These are phyloP conservation scores for Gossypium armourianum DNA, from an alignment of 441 rosid species.

Conservation along the genomic window DNA sequence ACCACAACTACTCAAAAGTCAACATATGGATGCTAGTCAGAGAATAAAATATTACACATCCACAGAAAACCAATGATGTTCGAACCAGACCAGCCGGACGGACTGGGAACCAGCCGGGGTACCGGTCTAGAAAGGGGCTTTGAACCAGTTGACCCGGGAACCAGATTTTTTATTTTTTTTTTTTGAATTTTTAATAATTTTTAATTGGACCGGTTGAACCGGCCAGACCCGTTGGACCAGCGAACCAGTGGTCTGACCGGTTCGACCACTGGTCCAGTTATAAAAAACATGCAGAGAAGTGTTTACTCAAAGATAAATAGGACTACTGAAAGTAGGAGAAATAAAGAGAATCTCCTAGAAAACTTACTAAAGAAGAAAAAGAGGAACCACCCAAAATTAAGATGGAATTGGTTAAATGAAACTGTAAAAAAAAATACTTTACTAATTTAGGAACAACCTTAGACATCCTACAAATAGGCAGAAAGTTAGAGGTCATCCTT, in stretches of 20 bases:
- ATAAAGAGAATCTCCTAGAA: neutral
- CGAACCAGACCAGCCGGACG: neutral
- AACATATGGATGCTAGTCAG: neutral
- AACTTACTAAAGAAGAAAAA: neutral
- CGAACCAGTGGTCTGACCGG: too few species aligned
- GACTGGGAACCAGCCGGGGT: too few species aligned
- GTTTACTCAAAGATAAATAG: neutral
- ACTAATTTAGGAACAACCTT: neutral
- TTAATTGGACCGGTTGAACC: too few species aligned
- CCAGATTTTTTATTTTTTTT: neutral
- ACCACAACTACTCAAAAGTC: neutral
- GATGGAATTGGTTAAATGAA: neutral
- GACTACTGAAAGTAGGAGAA: neutral
- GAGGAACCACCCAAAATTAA: neutral
- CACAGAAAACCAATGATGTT: neutral
- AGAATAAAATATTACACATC: slow-evolving; percentile 1
- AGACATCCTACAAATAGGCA: neutral
- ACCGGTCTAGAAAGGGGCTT: neutral
- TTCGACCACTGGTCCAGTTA: too few species aligned
- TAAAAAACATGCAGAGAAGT: neutral
- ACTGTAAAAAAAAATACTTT: neutral
- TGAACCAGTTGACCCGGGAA: neutral
- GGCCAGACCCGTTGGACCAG: too few species aligned
- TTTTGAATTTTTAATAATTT: too few species aligned
- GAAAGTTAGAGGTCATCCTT: neutral